Evolutionary conservation across 176 grass and related monocot genomes (phyloP), one percentile per base, ranked within the genome.

Genomic region (Triticum urartu): DNA sequence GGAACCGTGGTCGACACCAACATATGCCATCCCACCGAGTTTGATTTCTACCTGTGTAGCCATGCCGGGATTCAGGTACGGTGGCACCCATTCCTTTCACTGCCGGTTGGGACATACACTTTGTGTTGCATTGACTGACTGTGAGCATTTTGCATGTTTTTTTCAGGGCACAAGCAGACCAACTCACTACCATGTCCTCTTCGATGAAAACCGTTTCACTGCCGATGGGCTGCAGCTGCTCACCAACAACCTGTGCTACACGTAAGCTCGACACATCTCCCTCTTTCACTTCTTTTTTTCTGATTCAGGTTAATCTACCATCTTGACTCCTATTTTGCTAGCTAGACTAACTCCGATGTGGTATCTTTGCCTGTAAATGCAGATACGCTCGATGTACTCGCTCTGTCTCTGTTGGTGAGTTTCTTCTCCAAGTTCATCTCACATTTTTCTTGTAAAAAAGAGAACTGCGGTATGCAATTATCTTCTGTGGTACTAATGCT

Each of bases 11-110:
- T 95, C 11, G 93, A 98, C 58, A 89, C 68, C 3, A 75, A 26
- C 1, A 95, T 98, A 22, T 98, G 95, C 45, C 93, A 98, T 81
- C 93, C 93, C 8, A 92, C 61, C 0, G 89, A 93, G 52, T 98
- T 95, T 75, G 93, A 98, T 64, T 98, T 98, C 83, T 95, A 92
- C 80, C 73, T 98, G 4, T 98, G 95, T 72, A 98, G 95, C 68
- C 93, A 95, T 89, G 88, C 91, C 36, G 93, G 91, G 24, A 95
- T 95, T 36, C 72, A 91, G 89, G 92, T 94, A 85, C 48, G 3
- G 17, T 66, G 4, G 20, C 2, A 34, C 64, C 17, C 26, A 20
- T 78, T 40, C 78, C 4, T 78, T 40, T 83, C 4, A 78, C 36
- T 83, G 10, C 13, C 54, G 8, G 3, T 32, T 62, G 5, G 17